A percentile compares a stretch with the other conserved stretches of the same genome.
These are phyloP conservation scores for Myxozyma vanderwaltii DNA, from an alignment of 805 yeast genomes.

Conservation along the genomic window DNA sequence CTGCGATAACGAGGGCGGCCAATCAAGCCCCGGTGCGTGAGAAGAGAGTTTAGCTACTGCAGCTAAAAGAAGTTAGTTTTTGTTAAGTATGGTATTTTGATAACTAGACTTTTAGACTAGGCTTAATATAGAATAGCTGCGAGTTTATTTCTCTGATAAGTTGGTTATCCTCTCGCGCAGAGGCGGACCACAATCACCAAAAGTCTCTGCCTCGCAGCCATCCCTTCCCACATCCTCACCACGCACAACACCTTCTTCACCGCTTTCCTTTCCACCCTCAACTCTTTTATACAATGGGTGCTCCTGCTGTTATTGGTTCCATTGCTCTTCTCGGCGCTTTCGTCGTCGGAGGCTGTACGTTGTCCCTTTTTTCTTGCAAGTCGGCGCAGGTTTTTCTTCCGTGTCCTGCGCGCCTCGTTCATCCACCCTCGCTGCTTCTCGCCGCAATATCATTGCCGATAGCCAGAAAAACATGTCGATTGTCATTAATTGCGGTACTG, in stretches of 20 bases:
- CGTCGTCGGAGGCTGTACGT: constrained; percentile 46
- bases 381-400: constrained; percentile 1
- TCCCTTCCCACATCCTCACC: constrained; percentile 10
- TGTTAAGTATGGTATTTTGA: background rate
- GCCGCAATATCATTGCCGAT: background rate
- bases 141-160: background rate
- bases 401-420: background rate
- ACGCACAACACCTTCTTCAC: background rate
- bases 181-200: constrained; percentile 10
- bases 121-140: background rate
- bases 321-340: constrained; percentile 41
- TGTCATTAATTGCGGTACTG: background rate
- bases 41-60: background rate
- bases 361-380: background rate
- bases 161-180: constrained; percentile 10
- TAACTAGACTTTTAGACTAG: background rate
- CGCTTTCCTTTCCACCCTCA: constrained; percentile 4
- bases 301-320: constrained; percentile 37
- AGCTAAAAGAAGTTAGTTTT: background rate
- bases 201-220: constrained; percentile 5
- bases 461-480: background rate
- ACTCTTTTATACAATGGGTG: constrained; percentile 30
- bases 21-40: constrained; percentile 15
- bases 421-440: background rate
- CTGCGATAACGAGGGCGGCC: constrained; percentile 15